A percentile compares a stretch with the other conserved stretches of the same genome.
Evolutionary conservation across 83 land plant species (phyloP).

Genomic region (Thuja plicata): DNA sequence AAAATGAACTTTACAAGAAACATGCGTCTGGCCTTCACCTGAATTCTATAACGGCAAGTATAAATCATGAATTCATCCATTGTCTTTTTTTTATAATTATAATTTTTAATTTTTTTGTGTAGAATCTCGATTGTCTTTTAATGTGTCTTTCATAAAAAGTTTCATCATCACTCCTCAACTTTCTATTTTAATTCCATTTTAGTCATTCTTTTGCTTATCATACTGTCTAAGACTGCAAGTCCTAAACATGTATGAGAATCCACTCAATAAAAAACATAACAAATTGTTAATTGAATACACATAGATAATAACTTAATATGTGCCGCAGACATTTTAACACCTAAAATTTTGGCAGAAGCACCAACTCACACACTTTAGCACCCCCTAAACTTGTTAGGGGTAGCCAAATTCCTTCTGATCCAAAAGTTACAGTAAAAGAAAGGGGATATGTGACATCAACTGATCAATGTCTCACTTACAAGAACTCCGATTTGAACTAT

Average conservation of each 20-base stretch:
- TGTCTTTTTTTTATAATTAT: not conserved
- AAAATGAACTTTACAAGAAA: not conserved
- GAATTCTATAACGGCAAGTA: not conserved
- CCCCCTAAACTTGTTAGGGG: not conserved
- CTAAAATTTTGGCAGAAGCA: not conserved
- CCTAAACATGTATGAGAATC: not conserved
- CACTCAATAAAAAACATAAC: not conserved
- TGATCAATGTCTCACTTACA: not conserved
- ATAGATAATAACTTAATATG: not conserved
- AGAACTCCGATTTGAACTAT: not conserved
- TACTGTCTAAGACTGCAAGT: not conserved
- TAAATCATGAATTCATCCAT: not conserved
- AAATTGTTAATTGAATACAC: not conserved
- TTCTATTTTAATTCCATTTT: not conserved
- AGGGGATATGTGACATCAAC: not conserved
- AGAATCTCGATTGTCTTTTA: not conserved
- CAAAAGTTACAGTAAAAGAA: not conserved
- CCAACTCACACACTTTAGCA: not conserved
- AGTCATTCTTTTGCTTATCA: not conserved
- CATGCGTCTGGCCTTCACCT: not conserved
- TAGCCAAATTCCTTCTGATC: not conserved
- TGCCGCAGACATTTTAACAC: not conserved
- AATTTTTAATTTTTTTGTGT: not conserved
- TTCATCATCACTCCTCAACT: not conserved
- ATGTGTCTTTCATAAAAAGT: not conserved